These are phyloP conservation scores for Haplographium delicatum DNA, from an alignment of 495 filamentous ascomycete species.

Conservation along the genomic window DNA sequence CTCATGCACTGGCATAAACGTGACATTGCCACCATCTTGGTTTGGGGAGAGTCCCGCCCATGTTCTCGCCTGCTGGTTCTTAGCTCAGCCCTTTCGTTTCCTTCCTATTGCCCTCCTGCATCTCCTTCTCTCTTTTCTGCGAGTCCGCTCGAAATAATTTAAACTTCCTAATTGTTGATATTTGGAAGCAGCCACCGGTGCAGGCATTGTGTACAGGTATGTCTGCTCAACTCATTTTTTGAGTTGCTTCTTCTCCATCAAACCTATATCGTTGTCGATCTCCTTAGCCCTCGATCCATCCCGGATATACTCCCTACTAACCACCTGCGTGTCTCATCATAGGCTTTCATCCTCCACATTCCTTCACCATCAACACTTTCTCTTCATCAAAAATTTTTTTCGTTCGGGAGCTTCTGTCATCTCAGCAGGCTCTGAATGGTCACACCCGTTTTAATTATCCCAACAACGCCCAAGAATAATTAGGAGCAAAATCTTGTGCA, in stretches of 20 bases:
- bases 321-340: slow-evolving; percentile 34
- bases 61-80: background rate
- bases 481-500: background rate
- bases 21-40: background rate
- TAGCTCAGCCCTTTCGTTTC: slow-evolving; percentile 9
- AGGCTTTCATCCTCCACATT: slow-evolving; percentile 29
- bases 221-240: slow-evolving; percentile 39
- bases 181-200: slow-evolving; percentile 32
- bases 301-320: slow-evolving; percentile 29
- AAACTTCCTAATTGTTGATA: slow-evolving; percentile 16
- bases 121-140: slow-evolving; percentile 12
- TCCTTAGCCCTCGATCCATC: slow-evolving; percentile 9
- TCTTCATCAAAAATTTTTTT: slow-evolving; percentile 25
- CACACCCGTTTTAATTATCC: slow-evolving; percentile 15
- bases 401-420: slow-evolving; percentile 30
- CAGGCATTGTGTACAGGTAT: slow-evolving; percentile 50
- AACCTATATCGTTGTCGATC: slow-evolving; percentile 37
- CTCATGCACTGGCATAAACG: slow-evolving; percentile 17
- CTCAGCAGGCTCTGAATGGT: slow-evolving; percentile 56
- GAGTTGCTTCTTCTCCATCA: slow-evolving; percentile 33
- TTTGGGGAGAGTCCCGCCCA: background rate
- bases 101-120: background rate
- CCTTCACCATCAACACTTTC: slow-evolving; percentile 23
- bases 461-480: slow-evolving; percentile 6
- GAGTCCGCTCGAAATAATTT: slow-evolving; percentile 2